Percentiles rank a stretch among this genome's conserved stretches.
Evolutionary conservation across 805 yeast species (phyloP).

Genomic region (Ascoidea tarda): DNA sequence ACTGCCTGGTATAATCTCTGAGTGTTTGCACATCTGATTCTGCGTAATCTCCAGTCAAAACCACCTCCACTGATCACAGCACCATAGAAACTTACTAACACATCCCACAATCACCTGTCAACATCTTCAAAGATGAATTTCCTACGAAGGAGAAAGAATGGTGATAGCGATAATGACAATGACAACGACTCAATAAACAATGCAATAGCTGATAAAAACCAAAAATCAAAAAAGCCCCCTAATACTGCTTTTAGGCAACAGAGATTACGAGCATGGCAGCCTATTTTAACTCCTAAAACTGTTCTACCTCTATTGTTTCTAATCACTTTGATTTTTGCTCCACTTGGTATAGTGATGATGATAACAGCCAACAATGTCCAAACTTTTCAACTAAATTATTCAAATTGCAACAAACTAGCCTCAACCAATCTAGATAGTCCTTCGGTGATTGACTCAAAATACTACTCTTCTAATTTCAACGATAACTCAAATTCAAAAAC

Average conservation of each 20-base stretch:
- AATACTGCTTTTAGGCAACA: conserved; percentile 73
- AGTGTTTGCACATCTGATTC: no score
- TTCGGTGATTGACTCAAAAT: conserved; percentile 40
- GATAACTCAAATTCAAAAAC: not conserved
- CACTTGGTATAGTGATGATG: conserved; percentile 77
- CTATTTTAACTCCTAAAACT: conserved; percentile 81
- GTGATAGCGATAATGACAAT: conserved; percentile 1
- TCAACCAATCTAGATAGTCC: conserved; percentile 20
- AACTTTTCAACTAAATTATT: conserved; percentile 59
- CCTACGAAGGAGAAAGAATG: conserved; percentile 3
- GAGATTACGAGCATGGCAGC: conserved; percentile 55
- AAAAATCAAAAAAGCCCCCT: conserved; percentile 10
- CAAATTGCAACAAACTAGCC: conserved; percentile 47
- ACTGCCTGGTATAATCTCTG: no score
- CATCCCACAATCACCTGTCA: no score
- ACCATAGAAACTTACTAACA: no score
- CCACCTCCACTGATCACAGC: no score
- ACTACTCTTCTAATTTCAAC: conserved; percentile 46
- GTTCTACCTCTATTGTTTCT: conserved; percentile 75
- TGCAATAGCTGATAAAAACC: not conserved
- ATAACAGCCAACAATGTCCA: conserved; percentile 65
- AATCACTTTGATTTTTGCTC: conserved; percentile 71
- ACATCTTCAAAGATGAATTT: conserved; percentile 4
- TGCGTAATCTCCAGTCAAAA: no score
- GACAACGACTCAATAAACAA: conserved; percentile 1